Evolutionary conservation across 371 early-diverging fungal species (phyloP), one percentile per base, ranked within the genome.

Genomic region (Syncephalastrum racemosum): DNA sequence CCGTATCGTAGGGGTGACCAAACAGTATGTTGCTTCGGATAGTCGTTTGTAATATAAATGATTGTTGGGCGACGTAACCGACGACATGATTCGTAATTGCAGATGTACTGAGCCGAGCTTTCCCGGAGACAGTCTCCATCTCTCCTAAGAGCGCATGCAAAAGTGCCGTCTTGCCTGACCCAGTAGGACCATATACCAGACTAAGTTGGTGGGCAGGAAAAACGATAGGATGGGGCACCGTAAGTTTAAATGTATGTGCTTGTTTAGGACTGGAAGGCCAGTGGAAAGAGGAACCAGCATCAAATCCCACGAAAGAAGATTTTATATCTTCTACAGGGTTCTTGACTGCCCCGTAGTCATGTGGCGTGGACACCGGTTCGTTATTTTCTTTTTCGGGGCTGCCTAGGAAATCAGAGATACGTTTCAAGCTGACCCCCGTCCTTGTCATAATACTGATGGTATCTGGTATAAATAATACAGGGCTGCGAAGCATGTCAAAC

Each of bases 21-120:
- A 95, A 95, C 31, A 93, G 62, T 48, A 95, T 90, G 59, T 95
- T 95, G 46, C 92, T 88, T 41, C 88, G 82, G 40, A 95, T 83
- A 0, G 91, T 81, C 14, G 84, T 89, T 55, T 93, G 91, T 49
- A 83, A 85, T 31, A 94, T 73, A 86, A 92, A 95, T 2, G 95
- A 90, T 45, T 85, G 69, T 57, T 93, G 94, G 14, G 91, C 73
- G 15, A 89, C 90, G 69, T 88, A 93, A 1, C 90, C 92, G 3
- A 93, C 75, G 2, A 77, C 76, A 22, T 80, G 73, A 31, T 4
- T 62, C 43, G 50, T 8, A 23, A 1, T 2, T 43, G 50, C 4
- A 14, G 27, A 31, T 39, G 14, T 5, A 47, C 41, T 13, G 46
- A 46, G n/a, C 36, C 7, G 39, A 5, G 71, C 67, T 2, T 58